Evolutionary conservation across 2,329 filamentous ascomycete species (phyloP), one percentile per base, ranked within the genome.

Genomic region (Pseudogymnoascus pannorum): DNA sequence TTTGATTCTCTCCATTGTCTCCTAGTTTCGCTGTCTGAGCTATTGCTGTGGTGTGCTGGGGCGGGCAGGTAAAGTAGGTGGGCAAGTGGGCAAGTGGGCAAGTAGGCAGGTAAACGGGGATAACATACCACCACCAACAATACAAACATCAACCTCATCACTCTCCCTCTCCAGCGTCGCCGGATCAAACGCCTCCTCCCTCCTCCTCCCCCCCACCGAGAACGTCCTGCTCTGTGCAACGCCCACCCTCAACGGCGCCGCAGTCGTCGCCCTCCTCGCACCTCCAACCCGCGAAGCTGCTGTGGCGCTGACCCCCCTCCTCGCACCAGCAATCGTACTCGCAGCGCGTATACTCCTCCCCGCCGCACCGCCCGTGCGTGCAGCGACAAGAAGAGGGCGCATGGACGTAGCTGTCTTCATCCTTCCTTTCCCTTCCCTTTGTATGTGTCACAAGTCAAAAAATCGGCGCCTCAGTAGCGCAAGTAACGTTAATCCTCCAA

Each of bases 91-190:
- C 22, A 44, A 42, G 2, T 14, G 12, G 61, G 33, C 16, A 60
- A 26, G 24, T 16, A 1, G 22, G 9, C 22, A 44, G 48, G 2
- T 14, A 9, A 31, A 9, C 36, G 51, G 54, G 12, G 6, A 44
- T 8, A 51, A 68, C 75, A 70, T 78, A 85, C 83, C 93, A 74
- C 91, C 94, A 71, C 94, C 94, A 60, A 99, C 86, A 70, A 99
- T 97, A 75, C 92, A 96, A 29, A 99, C 92, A 75, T 99, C 94
- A 29, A 99, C 94, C 76, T 94, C 79, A 71, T 99, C 94, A 60
- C 86, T 89, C 74, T 97, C 94, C 66, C 94, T 87, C 66, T 97
- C 93, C 62, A 92, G 79, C 61, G 75, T 76, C 22, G 77, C 75
- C 7, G 87, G 87, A 71, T 92, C 87, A 68, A 91, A 89, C 61